Base-by-base conservation (phyloP, 1,139 yeast species). In the Lizanozyma gosingica region DNA sequence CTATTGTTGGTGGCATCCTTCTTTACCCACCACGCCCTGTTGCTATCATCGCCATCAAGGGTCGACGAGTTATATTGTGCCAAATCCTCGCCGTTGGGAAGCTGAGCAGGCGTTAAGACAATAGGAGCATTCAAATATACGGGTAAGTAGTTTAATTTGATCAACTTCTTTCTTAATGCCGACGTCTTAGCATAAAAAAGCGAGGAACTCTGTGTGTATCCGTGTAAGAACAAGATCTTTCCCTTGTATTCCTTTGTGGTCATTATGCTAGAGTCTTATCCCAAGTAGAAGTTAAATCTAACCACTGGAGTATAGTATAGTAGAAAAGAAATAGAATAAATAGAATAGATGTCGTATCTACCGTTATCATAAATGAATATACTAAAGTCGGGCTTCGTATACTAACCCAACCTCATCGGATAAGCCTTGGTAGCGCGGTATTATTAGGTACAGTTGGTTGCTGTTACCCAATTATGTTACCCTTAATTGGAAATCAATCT, bases 101-200 rank as follows among this genome's bases (percentile, higher is more conserved):
- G 61, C 49, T 87, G 95, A 2, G 80, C 74, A 6, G 80, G 74
- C 1, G 76, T 71, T 36, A 88, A 62, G 29, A 65, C 61, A 4
- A 77, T 62, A 2, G 97, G 96, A 1, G 83, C 97, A 51, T 85
- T 85, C 40, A 87, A 62, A 57, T 83, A 90, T 11, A 82, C 76
- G 22, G 90, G 73, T 53, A 84, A 86, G 48, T 80, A 39, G 22
- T 51, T 56, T 33, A 66, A 47, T 39, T 67, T 63, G 39, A 54
- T 46, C 29, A 70, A 53, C 46, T 55, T 59, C 43, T 70, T 69
- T 17, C 76, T 53, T 29, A 70, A 57, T 1, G 74, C 75, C 16
- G 73, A 65, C 0, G 73, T 63, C 45, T 70, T 70, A 41, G 73
- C 71, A 44, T 69, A 68, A 54, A 70, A 70, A n/a, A 66, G 56